Conservation (phyloP, 2,329 filamentous ascomycete genomes). For the Metarhizium guizhouense region DNA sequence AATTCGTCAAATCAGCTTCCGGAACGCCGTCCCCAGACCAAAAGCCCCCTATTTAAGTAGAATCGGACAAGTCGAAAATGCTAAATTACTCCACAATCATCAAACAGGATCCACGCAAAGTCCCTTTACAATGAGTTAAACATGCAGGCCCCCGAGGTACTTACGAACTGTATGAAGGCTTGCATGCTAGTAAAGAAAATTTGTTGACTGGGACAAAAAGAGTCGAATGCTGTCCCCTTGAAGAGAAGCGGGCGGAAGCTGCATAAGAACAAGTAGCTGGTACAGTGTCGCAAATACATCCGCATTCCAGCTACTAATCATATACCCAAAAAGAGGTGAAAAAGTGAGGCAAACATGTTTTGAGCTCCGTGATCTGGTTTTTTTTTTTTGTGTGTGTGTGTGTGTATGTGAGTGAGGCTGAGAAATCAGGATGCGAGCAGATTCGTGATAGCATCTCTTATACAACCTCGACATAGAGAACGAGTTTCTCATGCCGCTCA, state of each 20-base stretch:
- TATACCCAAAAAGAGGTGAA: constrained; percentile 13
- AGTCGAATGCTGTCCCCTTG: neutral
- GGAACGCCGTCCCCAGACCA: constrained; percentile 12
- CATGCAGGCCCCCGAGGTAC: neutral
- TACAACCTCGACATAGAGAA: constrained; percentile 58
- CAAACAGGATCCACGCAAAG: neutral
- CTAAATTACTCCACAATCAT: neutral
- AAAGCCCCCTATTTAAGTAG: constrained; percentile 9
- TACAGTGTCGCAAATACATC: constrained; percentile 13
- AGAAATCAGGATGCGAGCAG: neutral
- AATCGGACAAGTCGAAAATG: neutral
- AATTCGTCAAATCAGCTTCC: constrained; percentile 4
- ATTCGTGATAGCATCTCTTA: constrained; percentile 17
- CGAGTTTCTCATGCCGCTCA: constrained; percentile 77
- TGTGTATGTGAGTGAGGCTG: too few relatives aligned
- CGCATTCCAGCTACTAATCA: constrained; percentile 19
- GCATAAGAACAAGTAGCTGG: constrained; percentile 11
- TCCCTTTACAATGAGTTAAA: neutral
- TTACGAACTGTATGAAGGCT: neutral
- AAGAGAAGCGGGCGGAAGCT: neutral
- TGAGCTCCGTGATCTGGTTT: neutral
- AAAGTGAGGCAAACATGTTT: neutral
- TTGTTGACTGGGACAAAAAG: constrained; percentile 2
- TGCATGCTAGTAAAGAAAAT: neutral
- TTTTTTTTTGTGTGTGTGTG: neutral